Base-by-base conservation (phyloP, 1,284 basidiomycete genomes). In the Melanopsichium pennsylvanicum region DNA sequence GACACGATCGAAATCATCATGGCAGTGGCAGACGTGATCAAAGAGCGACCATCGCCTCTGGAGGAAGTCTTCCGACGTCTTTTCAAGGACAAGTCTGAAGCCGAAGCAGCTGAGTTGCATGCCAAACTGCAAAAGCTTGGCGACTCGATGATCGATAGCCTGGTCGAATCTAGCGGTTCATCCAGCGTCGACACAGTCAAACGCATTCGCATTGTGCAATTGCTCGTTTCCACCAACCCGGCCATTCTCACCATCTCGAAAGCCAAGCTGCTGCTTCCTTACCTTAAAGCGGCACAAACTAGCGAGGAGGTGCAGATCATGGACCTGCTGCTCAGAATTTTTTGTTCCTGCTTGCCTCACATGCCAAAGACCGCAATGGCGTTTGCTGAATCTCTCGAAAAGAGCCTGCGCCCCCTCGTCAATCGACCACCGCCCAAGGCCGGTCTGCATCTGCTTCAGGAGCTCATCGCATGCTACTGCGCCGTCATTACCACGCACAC, bases 391-490 rank as follows among this genome's bases (percentile, higher is more conserved):
- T 93, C 97, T 75, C 91, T 91, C 2, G 87, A 90, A 44, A 90
- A 92, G 41, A 84, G 97, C 15, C 91, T 96, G 57, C 81, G 85
- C 10, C 86, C 88, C 6, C 84, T 97, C 12, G 87, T 95, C 72
- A 90, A 89, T 0, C 92, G 95, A 88, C 89, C 77, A 9, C 63
- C 64, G 29, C 52, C 52, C 21, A 66, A 47, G 19, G 70, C 72
- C 1, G 72, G 72, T 11, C 48, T 47, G 12, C 50, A 61, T 3
- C 35, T 73, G 16, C 59, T 79, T 29, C 91, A 94, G 82, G 93
- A 96, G 81, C 87, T 88, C 8, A 89, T 98, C 11, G 91, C 91
- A 0, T 97, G 94, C 74, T 89, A 94, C 83, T 95, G 93, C 79
- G 86, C 87, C 0, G 89, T 91, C 3, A 89, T 95, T 1, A 87